phyloP scores from a whole-genome alignment of 2,329 filamentous ascomycete genomes.

The Botryotinia globosa region DNA sequence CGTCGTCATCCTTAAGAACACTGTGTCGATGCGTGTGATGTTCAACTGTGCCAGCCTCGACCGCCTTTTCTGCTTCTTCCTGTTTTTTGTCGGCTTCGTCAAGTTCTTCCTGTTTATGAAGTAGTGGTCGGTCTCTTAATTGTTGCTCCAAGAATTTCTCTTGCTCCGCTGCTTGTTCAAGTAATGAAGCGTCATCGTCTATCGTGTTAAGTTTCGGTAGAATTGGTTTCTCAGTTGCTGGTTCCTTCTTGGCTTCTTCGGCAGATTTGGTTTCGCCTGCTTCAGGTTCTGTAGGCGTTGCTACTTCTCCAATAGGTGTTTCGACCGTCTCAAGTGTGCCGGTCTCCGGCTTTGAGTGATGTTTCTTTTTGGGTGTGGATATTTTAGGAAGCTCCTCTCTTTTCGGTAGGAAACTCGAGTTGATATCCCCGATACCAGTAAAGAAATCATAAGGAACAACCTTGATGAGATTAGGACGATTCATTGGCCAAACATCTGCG shows the following conservation, averaged over 20 bases:
- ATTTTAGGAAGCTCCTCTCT: constrained; percentile 50
- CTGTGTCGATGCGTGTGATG: constrained; percentile 58
- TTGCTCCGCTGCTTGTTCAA: constrained; percentile 79
- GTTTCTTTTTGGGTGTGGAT: constrained; percentile 30
- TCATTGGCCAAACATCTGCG: constrained; percentile 90
- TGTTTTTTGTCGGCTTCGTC: constrained; percentile 75
- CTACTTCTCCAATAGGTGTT: constrained; percentile 2
- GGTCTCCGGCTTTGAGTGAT: constrained; percentile 19
- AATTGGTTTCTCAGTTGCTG: constrained; percentile 20
- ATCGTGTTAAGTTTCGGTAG: constrained; percentile 46
- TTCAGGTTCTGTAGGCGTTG: constrained; percentile 4
- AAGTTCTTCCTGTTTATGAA: constrained; percentile 89
- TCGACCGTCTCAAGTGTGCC: constrained; percentile 17
- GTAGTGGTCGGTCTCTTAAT: constrained; percentile 78
- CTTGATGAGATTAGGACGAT: constrained; percentile 89
- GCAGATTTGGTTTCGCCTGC: neutral
- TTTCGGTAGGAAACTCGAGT: constrained; percentile 93
- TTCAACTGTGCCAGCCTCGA: constrained; percentile 40
- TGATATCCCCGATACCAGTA: constrained; percentile 96
- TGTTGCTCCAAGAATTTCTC: constrained; percentile 86
- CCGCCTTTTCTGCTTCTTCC: constrained; percentile 39
- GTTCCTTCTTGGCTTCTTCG: constrained; percentile 10
- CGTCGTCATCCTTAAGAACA: constrained; percentile 82
- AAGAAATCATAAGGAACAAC: constrained; percentile 97
- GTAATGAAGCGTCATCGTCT: constrained; percentile 66